Percentiles rank a stretch among this genome's conserved stretches.
Evolutionary conservation across 2,329 filamentous ascomycete genomes (phyloP).

Genomic region (Xylariaceae sp.): DNA sequence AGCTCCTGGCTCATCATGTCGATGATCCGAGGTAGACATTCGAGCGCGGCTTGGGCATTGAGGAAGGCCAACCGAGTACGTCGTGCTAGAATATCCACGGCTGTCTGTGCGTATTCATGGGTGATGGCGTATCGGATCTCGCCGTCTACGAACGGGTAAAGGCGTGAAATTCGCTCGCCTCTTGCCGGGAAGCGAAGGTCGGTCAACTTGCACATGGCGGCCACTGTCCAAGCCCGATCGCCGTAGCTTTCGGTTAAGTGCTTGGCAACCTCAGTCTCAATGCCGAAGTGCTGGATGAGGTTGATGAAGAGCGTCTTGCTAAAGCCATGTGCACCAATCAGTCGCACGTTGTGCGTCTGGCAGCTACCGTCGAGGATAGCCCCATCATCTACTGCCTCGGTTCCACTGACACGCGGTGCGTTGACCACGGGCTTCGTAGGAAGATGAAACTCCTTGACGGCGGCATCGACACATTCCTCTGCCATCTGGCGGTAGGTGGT

Average conservation of each 20-base stretch:
- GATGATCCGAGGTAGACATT: conserved; percentile 83
- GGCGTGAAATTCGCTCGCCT: conserved; percentile 76
- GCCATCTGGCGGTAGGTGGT: conserved; percentile 94
- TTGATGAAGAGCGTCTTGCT: conserved; percentile 93
- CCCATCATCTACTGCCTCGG: conserved; percentile 72
- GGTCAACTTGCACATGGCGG: conserved; percentile 77
- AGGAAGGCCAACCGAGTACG: conserved; percentile 86
- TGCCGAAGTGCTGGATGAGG: conserved; percentile 88
- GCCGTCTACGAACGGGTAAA: conserved; percentile 92
- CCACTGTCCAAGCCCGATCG: conserved; percentile 90
- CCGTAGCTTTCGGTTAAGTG: conserved; percentile 88
- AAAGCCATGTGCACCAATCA: conserved; percentile 85
- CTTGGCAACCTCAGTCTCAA: conserved; percentile 91
- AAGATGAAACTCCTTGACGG: conserved; percentile 72
- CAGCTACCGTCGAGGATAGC: conserved; percentile 70
- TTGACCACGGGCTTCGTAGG: conserved; percentile 61
- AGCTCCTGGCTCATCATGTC: conserved; percentile 89
- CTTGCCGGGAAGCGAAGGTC: conserved; percentile 81
- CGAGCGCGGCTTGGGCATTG: conserved; percentile 88
- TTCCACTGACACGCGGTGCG: conserved; percentile 72
- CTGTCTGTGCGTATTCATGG: conserved; percentile 91
- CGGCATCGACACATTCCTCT: conserved; percentile 84
- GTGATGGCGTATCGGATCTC: conserved; percentile 87
- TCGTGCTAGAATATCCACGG: conserved; percentile 84
- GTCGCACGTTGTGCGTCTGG: conserved; percentile 81